phyloP scores from a whole-genome alignment of 805 yeast genomes.

The Cephaloascus fragrans region DNA sequence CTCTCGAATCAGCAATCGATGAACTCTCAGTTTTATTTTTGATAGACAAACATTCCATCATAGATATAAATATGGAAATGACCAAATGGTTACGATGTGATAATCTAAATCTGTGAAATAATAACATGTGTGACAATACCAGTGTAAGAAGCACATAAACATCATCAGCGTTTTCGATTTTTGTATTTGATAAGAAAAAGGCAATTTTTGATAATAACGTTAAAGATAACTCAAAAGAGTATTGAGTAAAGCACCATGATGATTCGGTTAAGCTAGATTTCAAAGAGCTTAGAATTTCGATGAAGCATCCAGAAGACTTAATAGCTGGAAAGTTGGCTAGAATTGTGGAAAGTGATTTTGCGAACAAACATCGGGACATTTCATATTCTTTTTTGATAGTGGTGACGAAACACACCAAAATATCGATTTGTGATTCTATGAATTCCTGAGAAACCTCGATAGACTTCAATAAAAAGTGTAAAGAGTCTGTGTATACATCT shows the following conservation, averaged over 20 bases:
- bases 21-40: conserved; percentile 7
- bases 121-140: conserved; percentile 47
- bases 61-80: conserved; percentile 33
- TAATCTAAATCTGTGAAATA: conserved; percentile 62
- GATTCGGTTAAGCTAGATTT: conserved; percentile 36
- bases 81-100: conserved; percentile 67
- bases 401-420: neutral
- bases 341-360: neutral
- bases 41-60: conserved; percentile 38
- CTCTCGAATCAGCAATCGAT: conserved; percentile 10
- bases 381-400: neutral
- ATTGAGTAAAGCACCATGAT: conserved; percentile 56
- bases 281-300: conserved; percentile 13
- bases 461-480: neutral
- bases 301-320: conserved; percentile 2
- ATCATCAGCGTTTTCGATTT: conserved; percentile 1
- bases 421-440: neutral
- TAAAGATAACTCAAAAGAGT: conserved; percentile 47
- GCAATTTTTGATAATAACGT: conserved; percentile 21
- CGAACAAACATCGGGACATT: neutral
- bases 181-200: conserved; percentile 2
- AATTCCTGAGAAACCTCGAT: neutral
- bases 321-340: conserved; percentile 2
- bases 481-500: neutral
- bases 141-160: conserved; percentile 30